Base-by-base conservation (phyloP, 129 eudicot species). In the Cynara cardunculus region DNA sequence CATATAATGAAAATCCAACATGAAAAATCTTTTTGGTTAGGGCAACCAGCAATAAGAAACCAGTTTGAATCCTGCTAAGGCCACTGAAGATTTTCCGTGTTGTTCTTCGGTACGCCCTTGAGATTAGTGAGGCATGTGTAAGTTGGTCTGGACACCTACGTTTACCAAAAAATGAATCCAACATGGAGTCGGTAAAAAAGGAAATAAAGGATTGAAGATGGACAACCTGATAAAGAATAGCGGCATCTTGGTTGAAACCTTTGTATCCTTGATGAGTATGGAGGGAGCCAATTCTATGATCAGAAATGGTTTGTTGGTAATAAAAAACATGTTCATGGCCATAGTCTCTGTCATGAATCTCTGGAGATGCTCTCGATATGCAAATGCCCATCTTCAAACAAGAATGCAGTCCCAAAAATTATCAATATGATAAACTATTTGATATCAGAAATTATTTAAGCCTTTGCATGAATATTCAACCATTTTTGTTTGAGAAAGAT, bases 361-460 rank as follows among this genome's bases (percentile, higher is more conserved):
- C 91, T 25, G 88, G 77, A 90, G 97, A 90, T 84, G 92, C 87
- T 81, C 53, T 44, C 78, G 98, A 94, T 79, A 84, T 80, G 87
- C 96, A 90, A 78, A 84, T 81, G 31, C 98, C 98, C 98, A 91
- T 94, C n/a, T n/a, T n/a, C n/a, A n/a, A n/a, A n/a, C n/a, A n/a
- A n/a, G n/a, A n/a, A n/a, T n/a, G n/a, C n/a, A n/a, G n/a, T n/a
- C n/a, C n/a, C n/a, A n/a, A n/a, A n/a, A n/a, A n/a, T n/a, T n/a
- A n/a, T n/a, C n/a, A n/a, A n/a, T n/a, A n/a, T n/a, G n/a, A n/a
- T n/a, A n/a, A n/a, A n/a, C n/a, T n/a, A n/a, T n/a, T n/a, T n/a
- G n/a, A n/a, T n/a, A n/a, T n/a, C n/a, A n/a, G n/a, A n/a, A n/a
- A n/a, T n/a, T n/a, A n/a, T n/a, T n/a, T n/a, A n/a, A n/a, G n/a